Conservation (phyloP, 2,329 filamentous ascomycete species). For the Fusarium nelsonii region DNA sequence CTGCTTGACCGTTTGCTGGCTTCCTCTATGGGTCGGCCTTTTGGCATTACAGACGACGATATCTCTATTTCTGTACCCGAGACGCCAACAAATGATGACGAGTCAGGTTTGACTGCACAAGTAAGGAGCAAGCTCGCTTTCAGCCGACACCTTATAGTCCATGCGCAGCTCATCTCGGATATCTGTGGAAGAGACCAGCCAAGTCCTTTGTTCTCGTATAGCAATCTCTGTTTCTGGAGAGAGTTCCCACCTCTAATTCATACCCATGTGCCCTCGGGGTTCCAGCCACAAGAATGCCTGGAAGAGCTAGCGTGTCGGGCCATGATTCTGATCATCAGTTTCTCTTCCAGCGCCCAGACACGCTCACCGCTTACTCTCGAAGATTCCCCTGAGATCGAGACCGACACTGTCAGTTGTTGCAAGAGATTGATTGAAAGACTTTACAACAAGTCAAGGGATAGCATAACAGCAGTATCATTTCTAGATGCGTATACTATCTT, state of each 20-base stretch:
- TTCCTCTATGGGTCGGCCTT: conserved; percentile 7
- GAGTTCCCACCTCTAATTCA: conserved; percentile 7
- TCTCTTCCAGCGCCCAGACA: fast-evolving
- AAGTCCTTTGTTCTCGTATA: conserved; percentile 3
- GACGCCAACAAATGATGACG: fast-evolving
- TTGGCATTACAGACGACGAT: conserved; percentile 6
- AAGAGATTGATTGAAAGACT: conserved; percentile 16
- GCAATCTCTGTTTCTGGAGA: conserved; percentile 28
- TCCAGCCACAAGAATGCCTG: not conserved
- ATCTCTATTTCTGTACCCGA: conserved; percentile 22
- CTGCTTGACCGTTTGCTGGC: conserved; percentile 16
- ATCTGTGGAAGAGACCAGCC: not conserved
- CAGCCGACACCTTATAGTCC: conserved; percentile 11
- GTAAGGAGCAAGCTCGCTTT: not conserved
- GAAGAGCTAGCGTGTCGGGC: conserved; percentile 21
- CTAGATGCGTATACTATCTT: conserved; percentile 27
- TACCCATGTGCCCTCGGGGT: fast-evolving
- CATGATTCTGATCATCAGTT: conserved; percentile 3
- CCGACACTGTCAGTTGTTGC: conserved; percentile 13
- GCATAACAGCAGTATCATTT: conserved; percentile 6
- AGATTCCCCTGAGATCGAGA: conserved; percentile 3
- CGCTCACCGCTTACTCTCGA: not conserved
- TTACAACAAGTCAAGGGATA: not conserved
- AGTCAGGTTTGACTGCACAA: not conserved
- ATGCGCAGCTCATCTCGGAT: conserved; percentile 19